A percentile compares a stretch with the other conserved stretches of the same genome.
phyloP scores from a whole-genome alignment of 495 filamentous ascomycete genomes.

The Lophiotrema nucula region DNA sequence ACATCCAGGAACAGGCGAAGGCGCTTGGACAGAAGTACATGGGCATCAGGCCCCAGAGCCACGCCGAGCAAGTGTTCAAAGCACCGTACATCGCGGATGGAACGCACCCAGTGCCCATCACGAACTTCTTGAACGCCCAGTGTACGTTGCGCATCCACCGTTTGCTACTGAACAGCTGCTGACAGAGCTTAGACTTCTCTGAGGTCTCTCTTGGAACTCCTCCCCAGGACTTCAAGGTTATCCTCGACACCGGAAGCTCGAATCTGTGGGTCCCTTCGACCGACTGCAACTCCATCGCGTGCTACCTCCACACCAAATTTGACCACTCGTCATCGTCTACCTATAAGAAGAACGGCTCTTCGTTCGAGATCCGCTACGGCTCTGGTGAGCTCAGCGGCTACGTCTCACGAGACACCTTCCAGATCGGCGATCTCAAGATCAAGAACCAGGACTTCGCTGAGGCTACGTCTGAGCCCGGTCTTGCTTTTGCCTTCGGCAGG shows the following conservation, averaged over 20 bases:
- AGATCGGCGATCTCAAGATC: slow-evolving; percentile 85
- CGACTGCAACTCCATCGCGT: slow-evolving; percentile 92
- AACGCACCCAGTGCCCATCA: slow-evolving; percentile 81
- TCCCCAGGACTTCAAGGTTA: slow-evolving; percentile 94
- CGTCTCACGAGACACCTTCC: slow-evolving; percentile 79
- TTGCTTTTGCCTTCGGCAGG: slow-evolving; percentile 96
- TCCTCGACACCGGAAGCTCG: slow-evolving; percentile 97
- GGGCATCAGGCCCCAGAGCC: slow-evolving; percentile 70
- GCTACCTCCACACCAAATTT: slow-evolving; percentile 96
- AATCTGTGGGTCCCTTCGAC: slow-evolving; percentile 97
- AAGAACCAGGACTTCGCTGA: slow-evolving; percentile 92
- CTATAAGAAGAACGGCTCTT: slow-evolving; percentile 89
- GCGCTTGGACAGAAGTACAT: slow-evolving; percentile 91
- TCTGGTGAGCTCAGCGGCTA: slow-evolving; percentile 94
- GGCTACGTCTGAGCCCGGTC: slow-evolving; percentile 88
- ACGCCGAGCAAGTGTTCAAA: slow-evolving; percentile 74
- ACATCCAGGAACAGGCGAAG: slow-evolving; percentile 76
- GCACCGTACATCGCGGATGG: slow-evolving; percentile 64
- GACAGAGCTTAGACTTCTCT: slow-evolving; percentile 74
- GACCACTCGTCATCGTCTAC: slow-evolving; percentile 85
- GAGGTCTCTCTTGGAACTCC: slow-evolving; percentile 91
- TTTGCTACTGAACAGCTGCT: slow-evolving; percentile 5
- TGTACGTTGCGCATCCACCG: slow-evolving; percentile 58
- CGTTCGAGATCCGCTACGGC: slow-evolving; percentile 93
- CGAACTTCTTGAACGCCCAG: slow-evolving; percentile 98